Evolutionary conservation across 2,329 filamentous ascomycete species (phyloP).

Genomic region (Byssothecium circinans): DNA sequence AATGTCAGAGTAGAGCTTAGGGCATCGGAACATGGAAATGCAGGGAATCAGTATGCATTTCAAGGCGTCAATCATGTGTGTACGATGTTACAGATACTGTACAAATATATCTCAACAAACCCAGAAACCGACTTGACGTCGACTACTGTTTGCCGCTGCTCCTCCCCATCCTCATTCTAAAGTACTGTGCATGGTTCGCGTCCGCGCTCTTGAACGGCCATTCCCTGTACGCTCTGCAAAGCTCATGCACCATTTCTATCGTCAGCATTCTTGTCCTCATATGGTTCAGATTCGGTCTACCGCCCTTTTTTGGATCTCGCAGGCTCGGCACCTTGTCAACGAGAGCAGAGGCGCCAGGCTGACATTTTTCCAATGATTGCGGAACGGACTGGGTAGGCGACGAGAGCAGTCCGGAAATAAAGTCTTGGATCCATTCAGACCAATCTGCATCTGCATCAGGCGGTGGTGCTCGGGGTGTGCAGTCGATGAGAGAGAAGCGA

Average conservation of each 20-base stretch:
- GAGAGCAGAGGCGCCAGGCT: conserved; percentile 31
- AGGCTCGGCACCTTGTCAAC: conserved; percentile 30
- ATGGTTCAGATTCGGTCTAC: conserved; percentile 33
- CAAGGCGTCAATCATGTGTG: no score
- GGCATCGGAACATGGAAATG: no score
- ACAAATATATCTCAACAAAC: not conserved
- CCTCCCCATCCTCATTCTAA: conserved; percentile 12
- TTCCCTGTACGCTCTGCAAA: conserved; percentile 32
- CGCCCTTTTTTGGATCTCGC: conserved; percentile 35
- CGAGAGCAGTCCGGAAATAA: conserved; percentile 22
- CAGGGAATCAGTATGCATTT: no score
- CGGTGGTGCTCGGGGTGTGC: conserved; percentile 58
- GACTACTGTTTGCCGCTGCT: not conserved
- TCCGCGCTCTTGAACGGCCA: conserved; percentile 39
- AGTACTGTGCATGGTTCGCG: conserved; percentile 28
- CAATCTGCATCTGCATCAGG: conserved; percentile 12
- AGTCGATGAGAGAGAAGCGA: conserved; percentile 63
- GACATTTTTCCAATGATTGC: conserved; percentile 30
- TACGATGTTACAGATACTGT: not conserved
- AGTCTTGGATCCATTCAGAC: conserved; percentile 34
- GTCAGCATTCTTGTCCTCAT: conserved; percentile 36
- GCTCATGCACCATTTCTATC: conserved; percentile 34
- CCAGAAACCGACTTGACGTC: not conserved
- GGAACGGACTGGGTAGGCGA: conserved; percentile 9
- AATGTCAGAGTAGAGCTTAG: no score